A percentile compares a stretch with the other conserved stretches of the same genome.
These are phyloP conservation scores for Dactylellina parvicollis DNA, from an alignment of 2,329 filamentous ascomycete genomes.

Conservation along the genomic window DNA sequence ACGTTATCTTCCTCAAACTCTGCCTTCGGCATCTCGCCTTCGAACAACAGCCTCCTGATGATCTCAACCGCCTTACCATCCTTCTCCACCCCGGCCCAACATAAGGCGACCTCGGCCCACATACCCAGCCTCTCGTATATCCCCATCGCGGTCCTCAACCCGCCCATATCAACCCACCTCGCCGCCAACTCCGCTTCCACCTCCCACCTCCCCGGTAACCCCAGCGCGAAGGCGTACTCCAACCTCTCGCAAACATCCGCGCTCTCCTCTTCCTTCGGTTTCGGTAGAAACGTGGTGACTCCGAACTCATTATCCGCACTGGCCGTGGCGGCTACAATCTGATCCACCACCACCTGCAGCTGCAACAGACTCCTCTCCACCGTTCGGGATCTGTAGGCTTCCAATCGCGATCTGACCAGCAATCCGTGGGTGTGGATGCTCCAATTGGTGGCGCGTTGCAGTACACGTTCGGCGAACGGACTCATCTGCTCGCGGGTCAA, in stretches of 20 bases:
- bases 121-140: constrained; percentile 94
- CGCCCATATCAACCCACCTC: constrained; percentile 90
- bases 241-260: constrained; percentile 80
- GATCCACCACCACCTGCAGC: constrained; percentile 92
- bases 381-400: constrained; percentile 85
- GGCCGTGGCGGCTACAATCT: constrained; percentile 86
- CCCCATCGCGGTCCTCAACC: constrained; percentile 86
- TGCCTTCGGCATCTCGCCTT: constrained; percentile 61
- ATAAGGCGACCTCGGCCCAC: constrained; percentile 94
- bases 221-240: constrained; percentile 83
- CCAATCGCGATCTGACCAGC: constrained; percentile 86
- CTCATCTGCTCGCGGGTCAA: constrained; percentile 92
- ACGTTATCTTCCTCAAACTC: constrained; percentile 65
- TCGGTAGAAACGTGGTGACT: constrained; percentile 64
- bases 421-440: constrained; percentile 96
- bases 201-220: constrained; percentile 88
- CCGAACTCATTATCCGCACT: constrained; percentile 60
- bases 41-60: constrained; percentile 80
- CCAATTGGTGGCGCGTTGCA: constrained; percentile 93
- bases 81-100: constrained; percentile 79
- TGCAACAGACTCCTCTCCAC: constrained; percentile 90
- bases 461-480: constrained; percentile 86
- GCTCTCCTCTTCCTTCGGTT: constrained; percentile 76
- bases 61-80: constrained; percentile 84
- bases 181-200: constrained; percentile 91